A percentile compares a stretch with the other conserved stretches of the same genome.
These are phyloP conservation scores for Sarcodon aspratus DNA, from an alignment of 768 basidiomycete genomes.

Conservation along the genomic window DNA sequence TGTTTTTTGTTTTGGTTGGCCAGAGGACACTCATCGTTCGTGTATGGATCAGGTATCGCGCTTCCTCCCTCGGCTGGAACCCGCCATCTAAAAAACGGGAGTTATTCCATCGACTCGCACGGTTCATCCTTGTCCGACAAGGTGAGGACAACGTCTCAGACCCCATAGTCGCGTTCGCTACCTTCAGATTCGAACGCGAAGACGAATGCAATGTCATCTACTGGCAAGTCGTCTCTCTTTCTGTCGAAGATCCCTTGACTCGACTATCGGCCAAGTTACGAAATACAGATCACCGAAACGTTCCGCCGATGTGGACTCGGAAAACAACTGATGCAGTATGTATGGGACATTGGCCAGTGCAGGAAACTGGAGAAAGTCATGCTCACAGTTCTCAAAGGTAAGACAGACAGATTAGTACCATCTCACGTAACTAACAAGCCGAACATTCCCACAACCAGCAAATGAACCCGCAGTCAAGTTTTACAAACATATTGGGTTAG, in stretches of 20 bases:
- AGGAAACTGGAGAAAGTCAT: constrained; percentile 60
- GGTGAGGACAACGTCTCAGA: constrained; percentile 11
- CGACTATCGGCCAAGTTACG: constrained; percentile 41
- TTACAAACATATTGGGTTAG: constrained; percentile 46
- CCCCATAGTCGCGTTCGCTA: constrained; percentile 28
- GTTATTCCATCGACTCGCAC: constrained; percentile 45
- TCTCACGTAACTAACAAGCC: constrained; percentile 2
- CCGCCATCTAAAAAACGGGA: constrained; percentile 43
- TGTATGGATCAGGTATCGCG: constrained; percentile 31
- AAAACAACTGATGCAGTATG: constrained; percentile 32
- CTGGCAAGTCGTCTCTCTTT: constrained; percentile 36
- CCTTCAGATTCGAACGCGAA: constrained; percentile 72
- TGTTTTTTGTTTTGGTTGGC: not conserved
- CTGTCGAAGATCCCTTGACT: not conserved
- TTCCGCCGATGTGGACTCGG: constrained; percentile 49
- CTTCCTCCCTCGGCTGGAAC: constrained; percentile 60
- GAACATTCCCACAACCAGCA: constrained; percentile 16
- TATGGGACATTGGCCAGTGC: constrained; percentile 36
- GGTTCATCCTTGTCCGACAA: constrained; percentile 40
- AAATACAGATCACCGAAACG: constrained; percentile 47
- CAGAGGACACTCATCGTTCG: not conserved
- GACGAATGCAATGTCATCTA: constrained; percentile 50
- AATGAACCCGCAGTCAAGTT: constrained; percentile 36
- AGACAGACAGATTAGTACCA: not conserved
- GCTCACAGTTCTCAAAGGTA: constrained; percentile 70